Base-by-base conservation (phyloP, 1,139 yeast genomes). In the Candida tropicalis region DNA sequence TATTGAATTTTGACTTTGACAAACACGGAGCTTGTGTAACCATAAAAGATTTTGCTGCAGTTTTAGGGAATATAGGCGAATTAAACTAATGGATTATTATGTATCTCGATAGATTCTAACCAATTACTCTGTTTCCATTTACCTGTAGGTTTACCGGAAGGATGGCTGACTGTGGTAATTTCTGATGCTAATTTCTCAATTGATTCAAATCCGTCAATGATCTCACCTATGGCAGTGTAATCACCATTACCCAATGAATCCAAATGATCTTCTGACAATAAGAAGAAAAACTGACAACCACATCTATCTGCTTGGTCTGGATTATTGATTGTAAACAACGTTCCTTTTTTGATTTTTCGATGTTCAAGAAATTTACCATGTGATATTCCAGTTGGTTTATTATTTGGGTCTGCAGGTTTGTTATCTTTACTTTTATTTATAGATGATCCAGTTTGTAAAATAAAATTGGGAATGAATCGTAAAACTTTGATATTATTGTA, bases 401-500 rank as follows among this genome's bases (percentile, higher is more conserved):
- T 20, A 4, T 9, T 13, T 2, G 27, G 13, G 22, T 50, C 54
- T 4, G 54, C 53, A 3, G 51, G 40, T 8, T 35, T 24, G 3
- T 49, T 45, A 16, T 43, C 76, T 52, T 72, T 75, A 0, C 80
- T 79, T 0, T 73, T 67, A 25, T 75, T 75, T 2, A 77, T 65
- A 0, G 79, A 75, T 51, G 77, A 81, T 1, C 81, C 81, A 51
- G 74, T 68, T 46, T 77, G 81, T 2, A 70, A 66, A 50, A 76
- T 74, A 53, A 76, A 75, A 1, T 49, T 66, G 28, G 73, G 70
- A 36, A 75, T 66, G 44, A 65, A 68, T 39, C 81, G 57, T 46
- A 75, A 66, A 9, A 77, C 62, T 41, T 61, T 62, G 13, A 74
- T 67, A 16, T 61, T 54, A 41, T 63, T 53, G 51, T 75, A 77